A percentile compares a stretch with the other conserved stretches of the same genome.
Evolutionary conservation across 176 grass and related monocot species (phyloP).

Genomic region (Oryza officinalis): DNA sequence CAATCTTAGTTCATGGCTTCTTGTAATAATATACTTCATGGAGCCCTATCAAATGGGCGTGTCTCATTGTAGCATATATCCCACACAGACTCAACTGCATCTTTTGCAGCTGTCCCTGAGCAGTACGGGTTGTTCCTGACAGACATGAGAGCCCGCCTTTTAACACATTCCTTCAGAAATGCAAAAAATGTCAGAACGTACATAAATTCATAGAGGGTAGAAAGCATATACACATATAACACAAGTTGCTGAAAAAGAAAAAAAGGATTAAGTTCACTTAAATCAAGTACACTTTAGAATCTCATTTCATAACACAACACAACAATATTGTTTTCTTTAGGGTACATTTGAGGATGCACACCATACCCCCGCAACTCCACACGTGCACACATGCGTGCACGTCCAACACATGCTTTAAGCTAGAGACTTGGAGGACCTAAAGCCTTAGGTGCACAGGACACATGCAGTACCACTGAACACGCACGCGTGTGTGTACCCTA

Average conservation of each 20-base stretch:
- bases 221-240: background rate
- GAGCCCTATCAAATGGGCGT: conserved; percentile 79
- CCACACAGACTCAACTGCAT: conserved; percentile 90
- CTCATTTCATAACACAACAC: background rate
- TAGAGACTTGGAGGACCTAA: no score
- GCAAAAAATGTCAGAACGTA: conserved; percentile 14
- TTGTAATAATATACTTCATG: conserved; percentile 27
- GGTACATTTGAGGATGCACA: no score
- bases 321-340: no score
- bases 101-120: conserved; percentile 64
- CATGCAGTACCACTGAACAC: no score
- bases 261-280: background rate
- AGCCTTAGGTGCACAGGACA: no score
- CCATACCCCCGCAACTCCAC: no score
- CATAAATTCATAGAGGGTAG: background rate
- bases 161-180: conserved; percentile 79
- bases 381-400: no score
- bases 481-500: no score
- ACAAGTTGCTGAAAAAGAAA: background rate
- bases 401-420: no score
- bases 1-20: background rate
- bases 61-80: conserved; percentile 91
- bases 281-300: background rate
- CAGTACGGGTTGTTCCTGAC: conserved; percentile 69
- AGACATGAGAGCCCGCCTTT: conserved; percentile 71